Percentiles rank a stretch among this genome's conserved stretches.
Evolutionary conservation across 768 basidiomycete species (phyloP).

Genomic region (Panus rudis): DNA sequence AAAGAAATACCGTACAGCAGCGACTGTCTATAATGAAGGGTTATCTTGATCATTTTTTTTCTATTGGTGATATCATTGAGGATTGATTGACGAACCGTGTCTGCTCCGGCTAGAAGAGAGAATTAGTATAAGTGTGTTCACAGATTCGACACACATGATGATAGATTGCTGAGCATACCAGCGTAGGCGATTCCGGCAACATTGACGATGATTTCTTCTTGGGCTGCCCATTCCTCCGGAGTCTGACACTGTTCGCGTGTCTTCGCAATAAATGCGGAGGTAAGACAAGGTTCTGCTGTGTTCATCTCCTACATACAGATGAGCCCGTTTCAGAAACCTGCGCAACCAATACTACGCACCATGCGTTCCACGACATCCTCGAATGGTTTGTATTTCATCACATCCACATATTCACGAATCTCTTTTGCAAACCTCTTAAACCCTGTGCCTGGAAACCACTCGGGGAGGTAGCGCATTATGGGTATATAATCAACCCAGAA

Average conservation of each 20-base stretch:
- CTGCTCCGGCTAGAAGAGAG: constrained; percentile 7
- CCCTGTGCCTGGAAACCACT: constrained; percentile 6
- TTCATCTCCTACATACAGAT: no score
- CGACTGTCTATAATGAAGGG: constrained; percentile 16
- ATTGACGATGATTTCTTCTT: neutral
- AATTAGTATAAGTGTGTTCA: neutral
- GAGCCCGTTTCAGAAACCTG: no score
- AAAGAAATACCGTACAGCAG: constrained; percentile 23
- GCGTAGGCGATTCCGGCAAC: constrained; percentile 6
- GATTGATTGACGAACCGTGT: constrained; percentile 6
- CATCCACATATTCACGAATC: neutral
- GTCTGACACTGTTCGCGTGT: no score
- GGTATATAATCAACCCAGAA: constrained; percentile 6
- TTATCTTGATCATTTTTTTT: neutral
- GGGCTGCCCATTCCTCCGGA: neutral
- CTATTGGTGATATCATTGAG: no score
- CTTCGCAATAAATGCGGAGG: no score
- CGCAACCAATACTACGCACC: constrained; percentile 1
- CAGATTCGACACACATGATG: neutral
- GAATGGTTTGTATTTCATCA: constrained; percentile 6
- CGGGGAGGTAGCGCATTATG: neutral
- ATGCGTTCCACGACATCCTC: neutral
- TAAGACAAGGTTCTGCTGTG: no score
- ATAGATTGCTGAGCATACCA: neutral
- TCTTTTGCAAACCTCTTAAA: constrained; percentile 1